Evolutionary conservation across 805 yeast species (phyloP).

Genomic region (Zygoascus bituminiphila): DNA sequence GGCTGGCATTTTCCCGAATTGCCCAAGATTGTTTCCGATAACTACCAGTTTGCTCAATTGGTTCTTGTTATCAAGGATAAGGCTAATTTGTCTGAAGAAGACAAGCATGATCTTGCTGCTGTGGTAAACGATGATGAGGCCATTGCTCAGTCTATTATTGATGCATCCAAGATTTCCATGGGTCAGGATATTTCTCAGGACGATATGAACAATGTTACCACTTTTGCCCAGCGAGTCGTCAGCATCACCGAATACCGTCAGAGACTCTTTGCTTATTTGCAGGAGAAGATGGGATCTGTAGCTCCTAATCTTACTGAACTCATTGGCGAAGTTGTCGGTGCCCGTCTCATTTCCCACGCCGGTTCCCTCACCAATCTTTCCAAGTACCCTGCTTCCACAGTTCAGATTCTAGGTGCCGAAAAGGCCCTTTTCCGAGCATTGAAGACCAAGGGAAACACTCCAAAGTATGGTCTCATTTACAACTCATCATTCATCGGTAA

Average conservation of each 20-base stretch:
- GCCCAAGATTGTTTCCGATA: conserved; percentile 85
- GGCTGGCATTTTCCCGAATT: conserved; percentile 99
- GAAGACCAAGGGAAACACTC: conserved; percentile 94
- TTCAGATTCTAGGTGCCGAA: conserved; percentile 96
- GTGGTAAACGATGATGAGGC: conserved; percentile 88
- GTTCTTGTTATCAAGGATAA: conserved; percentile 82
- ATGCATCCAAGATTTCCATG: conserved; percentile 95
- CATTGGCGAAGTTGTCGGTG: conserved; percentile 98
- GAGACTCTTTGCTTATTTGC: conserved; percentile 72
- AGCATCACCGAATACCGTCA: conserved; percentile 86
- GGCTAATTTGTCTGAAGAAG: conserved; percentile 46
- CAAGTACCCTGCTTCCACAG: conserved; percentile 98
- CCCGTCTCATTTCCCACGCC: conserved; percentile 95
- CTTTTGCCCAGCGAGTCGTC: conserved; percentile 91
- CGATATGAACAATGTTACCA: conserved; percentile 84
- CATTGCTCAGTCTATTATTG: conserved; percentile 81
- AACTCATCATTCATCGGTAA: conserved; percentile 91
- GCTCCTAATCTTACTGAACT: conserved; percentile 96
- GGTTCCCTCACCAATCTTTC: conserved; percentile 95
- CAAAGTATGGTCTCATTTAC: conserved; percentile 91
- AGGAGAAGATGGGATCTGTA: conserved; percentile 94
- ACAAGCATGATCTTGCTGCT: conserved; percentile 82
- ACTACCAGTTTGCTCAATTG: conserved; percentile 75
- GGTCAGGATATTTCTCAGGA: conserved; percentile 96
- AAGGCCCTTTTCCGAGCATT: conserved; percentile 94